Evolutionary conservation across 176 grass and related monocot species (phyloP).

Genomic region (Bolboschoenus planiculmis): DNA sequence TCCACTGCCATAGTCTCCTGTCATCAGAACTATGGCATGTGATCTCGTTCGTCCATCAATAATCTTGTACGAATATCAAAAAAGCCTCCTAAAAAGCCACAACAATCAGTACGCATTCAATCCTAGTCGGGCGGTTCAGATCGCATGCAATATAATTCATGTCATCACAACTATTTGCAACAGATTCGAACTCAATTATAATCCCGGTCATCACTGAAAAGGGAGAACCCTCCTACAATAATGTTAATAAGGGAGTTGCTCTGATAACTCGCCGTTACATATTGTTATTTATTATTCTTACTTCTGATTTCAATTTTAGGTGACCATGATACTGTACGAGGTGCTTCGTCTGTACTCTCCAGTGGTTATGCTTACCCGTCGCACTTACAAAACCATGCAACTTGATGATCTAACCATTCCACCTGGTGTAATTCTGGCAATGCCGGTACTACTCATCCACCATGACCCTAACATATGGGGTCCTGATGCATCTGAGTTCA

Average conservation of each 20-base stretch:
- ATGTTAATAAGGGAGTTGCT: neutral
- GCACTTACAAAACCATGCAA: slow-evolving; percentile 42
- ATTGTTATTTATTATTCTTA: slow-evolving; percentile 3
- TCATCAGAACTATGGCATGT: no score
- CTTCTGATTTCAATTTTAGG: slow-evolving; percentile 14
- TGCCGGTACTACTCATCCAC: slow-evolving; percentile 27
- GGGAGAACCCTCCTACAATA: neutral
- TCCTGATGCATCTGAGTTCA: slow-evolving; percentile 33
- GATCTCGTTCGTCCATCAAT: no score
- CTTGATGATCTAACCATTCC: slow-evolving; percentile 50
- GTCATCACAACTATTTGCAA: no score
- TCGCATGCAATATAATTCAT: no score
- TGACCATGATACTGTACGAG: slow-evolving; percentile 64
- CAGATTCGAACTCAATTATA: neutral
- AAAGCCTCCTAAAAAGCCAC: no score
- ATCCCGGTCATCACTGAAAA: neutral
- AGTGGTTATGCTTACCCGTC: neutral
- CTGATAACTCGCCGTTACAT: neutral
- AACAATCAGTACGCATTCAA: no score
- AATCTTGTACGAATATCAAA: no score
- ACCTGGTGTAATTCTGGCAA: slow-evolving; percentile 26
- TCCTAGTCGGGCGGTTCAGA: no score
- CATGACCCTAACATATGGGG: slow-evolving; percentile 39
- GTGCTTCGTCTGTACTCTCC: slow-evolving; percentile 60
- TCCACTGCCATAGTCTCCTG: no score